Base-by-base conservation (phyloP, 1,284 basidiomycete genomes). In the Ganoderma lucidum region DNA sequence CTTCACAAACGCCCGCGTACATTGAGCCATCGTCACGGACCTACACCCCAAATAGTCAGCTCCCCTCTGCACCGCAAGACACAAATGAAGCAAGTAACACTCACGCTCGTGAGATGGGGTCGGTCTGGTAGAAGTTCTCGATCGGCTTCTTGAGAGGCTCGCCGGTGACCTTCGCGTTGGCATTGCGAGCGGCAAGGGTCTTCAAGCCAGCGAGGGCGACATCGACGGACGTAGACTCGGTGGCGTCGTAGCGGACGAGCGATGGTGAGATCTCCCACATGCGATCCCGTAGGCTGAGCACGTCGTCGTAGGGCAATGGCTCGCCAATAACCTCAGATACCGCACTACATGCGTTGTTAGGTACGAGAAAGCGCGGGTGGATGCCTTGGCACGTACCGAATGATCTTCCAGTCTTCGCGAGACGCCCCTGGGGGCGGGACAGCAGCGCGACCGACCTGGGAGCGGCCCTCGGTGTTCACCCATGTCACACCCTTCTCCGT, bases 331-430 rank as follows among this genome's bases (percentile, higher is more conserved):
- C 86, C 80, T 99, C 98, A n/a, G 95, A 96, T 2, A 99, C 84
- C 0, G 97, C 98, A 71, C 94, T 93, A 70, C 14, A 60, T 10
- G 48, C 30, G 19, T 6, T 1, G 42, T 63, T 41, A 66, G 62
- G 15, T 6, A 48, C 48, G n/a, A 39, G 41, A 61, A 67, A 53
- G 6, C 60, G 35, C 62, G 44, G n/a, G 66, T 56, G 2, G 48
- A 23, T 1, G n/a, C 23, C 19, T 17, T 14, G 12, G 28, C n/a
- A 80, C 86, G 37, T 72, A 94, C 93, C 96, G 93, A 73, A 99
- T 87, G 77, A 99, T 96, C 88, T 99, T 99, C 98, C 98, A 99
- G 81, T 99, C 98, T 82, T 99, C 98, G 64, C 98, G 86, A 3
- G 96, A 90, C 2, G 96, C 95, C 67, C 97, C 98, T 19, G 98